phyloP scores from a whole-genome alignment of 306 rosid genomes.

The Fagus crenata region DNA sequence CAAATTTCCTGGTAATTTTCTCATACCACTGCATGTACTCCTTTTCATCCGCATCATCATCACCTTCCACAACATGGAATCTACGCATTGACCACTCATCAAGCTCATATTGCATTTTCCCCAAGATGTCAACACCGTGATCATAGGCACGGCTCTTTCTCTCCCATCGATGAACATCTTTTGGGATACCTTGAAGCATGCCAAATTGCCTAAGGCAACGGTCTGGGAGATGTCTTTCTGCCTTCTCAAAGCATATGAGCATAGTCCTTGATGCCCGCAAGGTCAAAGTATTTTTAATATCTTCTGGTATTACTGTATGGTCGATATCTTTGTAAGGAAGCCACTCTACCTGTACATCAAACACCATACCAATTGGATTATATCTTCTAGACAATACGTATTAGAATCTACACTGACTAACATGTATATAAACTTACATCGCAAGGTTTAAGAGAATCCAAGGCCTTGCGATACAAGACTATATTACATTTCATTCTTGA shows the following conservation, averaged over 20 bases:
- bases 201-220: slow-evolving; percentile 78
- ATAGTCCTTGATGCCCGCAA: slow-evolving; percentile 66
- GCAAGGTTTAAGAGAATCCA: slow-evolving; percentile 66
- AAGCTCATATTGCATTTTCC: slow-evolving; percentile 50
- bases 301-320: slow-evolving; percentile 54
- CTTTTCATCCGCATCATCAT: slow-evolving; percentile 38
- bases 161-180: slow-evolving; percentile 65
- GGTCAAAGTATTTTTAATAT: slow-evolving; percentile 43
- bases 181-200: slow-evolving; percentile 71
- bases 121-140: slow-evolving; percentile 59
- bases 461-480: slow-evolving; percentile 71
- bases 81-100: slow-evolving; percentile 65
- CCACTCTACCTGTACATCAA: slow-evolving; percentile 65
- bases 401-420: not conserved
- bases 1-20: slow-evolving; percentile 60
- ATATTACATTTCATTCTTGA: slow-evolving; percentile 66
- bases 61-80: slow-evolving; percentile 40
- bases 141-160: slow-evolving; percentile 62
- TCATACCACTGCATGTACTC: slow-evolving; percentile 66
- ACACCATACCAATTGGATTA: slow-evolving; percentile 25
- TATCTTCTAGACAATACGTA: slow-evolving; percentile 11
- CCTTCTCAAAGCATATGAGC: slow-evolving; percentile 79
- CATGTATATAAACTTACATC: slow-evolving; percentile 51
- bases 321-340: slow-evolving; percentile 72
- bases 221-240: slow-evolving; percentile 71